Evolutionary conservation across 345 rosid species (phyloP).

Genomic region (Hibiscus tridactylites): DNA sequence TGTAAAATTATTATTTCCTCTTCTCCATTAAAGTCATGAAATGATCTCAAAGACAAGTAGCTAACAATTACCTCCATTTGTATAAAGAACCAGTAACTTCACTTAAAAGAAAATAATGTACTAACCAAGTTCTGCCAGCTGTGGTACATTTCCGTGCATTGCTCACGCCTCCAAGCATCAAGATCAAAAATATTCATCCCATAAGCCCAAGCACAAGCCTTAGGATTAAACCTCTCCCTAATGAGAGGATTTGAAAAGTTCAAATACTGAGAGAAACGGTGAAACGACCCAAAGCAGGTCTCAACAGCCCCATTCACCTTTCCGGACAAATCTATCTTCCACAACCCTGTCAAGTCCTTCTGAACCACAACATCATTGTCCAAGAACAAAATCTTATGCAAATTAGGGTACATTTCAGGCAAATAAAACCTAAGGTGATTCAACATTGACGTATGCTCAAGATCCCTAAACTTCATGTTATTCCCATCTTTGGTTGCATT

Average conservation of each 20-base stretch:
- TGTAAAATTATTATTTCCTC: background rate
- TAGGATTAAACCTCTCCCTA: constrained; percentile 60
- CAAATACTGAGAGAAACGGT: constrained; percentile 65
- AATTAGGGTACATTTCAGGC: constrained; percentile 81
- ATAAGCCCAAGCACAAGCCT: constrained; percentile 89
- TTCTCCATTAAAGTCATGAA: background rate
- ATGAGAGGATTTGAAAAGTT: constrained; percentile 70
- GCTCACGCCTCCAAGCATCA: constrained; percentile 76
- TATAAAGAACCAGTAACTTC: background rate
- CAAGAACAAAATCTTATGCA: constrained; percentile 73
- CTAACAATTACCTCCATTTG: background rate
- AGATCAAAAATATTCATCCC: constrained; percentile 93
- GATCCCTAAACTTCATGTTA: constrained; percentile 48
- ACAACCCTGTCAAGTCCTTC: constrained; percentile 74
- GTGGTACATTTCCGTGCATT: constrained; percentile 46
- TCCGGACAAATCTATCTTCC: constrained; percentile 80
- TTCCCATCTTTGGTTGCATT: constrained; percentile 32
- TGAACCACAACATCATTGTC: constrained; percentile 96
- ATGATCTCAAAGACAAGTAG: background rate
- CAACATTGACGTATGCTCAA: constrained; percentile 57
- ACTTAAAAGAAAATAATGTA: background rate
- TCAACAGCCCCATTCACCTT: constrained; percentile 95
- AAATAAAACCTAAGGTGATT: constrained; percentile 79
- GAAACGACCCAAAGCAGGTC: constrained; percentile 89
- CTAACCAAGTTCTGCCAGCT: constrained; percentile 67